Evolutionary conservation across 2,329 filamentous ascomycete species (phyloP).

Genomic region (Ophiostoma montium): DNA sequence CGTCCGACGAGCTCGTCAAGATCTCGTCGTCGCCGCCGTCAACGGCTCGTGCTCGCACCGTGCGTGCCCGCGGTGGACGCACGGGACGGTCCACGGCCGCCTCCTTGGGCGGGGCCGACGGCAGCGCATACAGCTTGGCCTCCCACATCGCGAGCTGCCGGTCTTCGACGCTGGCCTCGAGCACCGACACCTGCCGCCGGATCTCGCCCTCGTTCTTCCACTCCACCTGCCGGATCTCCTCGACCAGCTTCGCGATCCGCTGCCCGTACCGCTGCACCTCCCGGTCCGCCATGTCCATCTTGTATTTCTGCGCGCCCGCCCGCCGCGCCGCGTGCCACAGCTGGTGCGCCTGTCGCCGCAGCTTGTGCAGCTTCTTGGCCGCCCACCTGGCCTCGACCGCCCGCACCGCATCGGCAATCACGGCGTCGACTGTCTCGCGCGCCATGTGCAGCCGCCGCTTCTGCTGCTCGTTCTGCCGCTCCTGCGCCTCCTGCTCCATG

Average conservation of each 20-base stretch:
- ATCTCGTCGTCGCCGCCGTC: conserved; percentile 31
- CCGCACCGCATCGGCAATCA: conserved; percentile 43
- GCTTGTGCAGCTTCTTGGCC: conserved; percentile 39
- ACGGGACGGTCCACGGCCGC: not conserved
- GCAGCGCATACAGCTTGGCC: conserved; percentile 22
- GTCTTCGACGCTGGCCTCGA: conserved; percentile 53
- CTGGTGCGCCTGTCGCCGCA: conserved; percentile 40
- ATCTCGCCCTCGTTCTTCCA: conserved; percentile 43
- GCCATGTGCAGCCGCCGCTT: conserved; percentile 20
- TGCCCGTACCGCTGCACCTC: conserved; percentile 28
- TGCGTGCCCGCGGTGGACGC: not conserved
- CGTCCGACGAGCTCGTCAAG: conserved; percentile 30
- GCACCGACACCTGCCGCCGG: conserved; percentile 35
- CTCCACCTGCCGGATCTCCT: conserved; percentile 33
- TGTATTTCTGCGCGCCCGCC: conserved; percentile 23
- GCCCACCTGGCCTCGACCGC: conserved; percentile 41
- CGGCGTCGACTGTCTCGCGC: conserved; percentile 30
- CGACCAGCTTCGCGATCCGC: conserved; percentile 41
- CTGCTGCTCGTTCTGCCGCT: conserved; percentile 14
- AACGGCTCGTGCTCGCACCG: not conserved
- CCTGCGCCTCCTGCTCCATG: conserved; percentile 41
- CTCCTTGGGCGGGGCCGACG: conserved; percentile 18
- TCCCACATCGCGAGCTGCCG: conserved; percentile 39
- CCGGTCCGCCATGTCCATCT: conserved; percentile 30
- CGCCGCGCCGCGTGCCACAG: conserved; percentile 47